These are phyloP conservation scores for Zangia roseola DNA, from an alignment of 768 basidiomycete genomes.

Conservation along the genomic window DNA sequence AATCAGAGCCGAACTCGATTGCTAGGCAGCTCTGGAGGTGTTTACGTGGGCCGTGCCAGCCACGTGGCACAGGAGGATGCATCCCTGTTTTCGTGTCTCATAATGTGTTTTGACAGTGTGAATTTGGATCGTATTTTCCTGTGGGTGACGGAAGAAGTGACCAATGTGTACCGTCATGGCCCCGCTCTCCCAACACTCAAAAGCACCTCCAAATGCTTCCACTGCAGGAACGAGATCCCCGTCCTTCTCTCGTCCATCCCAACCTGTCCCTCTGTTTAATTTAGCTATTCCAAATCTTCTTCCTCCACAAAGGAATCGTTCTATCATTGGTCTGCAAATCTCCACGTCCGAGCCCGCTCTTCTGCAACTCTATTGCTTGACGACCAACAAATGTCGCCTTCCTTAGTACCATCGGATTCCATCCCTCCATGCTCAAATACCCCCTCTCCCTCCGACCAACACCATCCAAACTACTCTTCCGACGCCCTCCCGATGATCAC, in stretches of 20 bases:
- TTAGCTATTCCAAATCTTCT: constrained; percentile 23
- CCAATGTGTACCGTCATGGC: constrained; percentile 23
- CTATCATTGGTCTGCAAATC: constrained; percentile 33
- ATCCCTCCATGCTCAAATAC: constrained; percentile 28
- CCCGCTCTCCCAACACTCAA: constrained; percentile 20
- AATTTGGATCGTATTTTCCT: constrained; percentile 26
- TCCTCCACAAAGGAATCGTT: constrained; percentile 11
- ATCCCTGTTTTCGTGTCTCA: constrained; percentile 10
- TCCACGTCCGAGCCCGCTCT: constrained; percentile 9
- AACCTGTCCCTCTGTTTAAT: constrained; percentile 12
- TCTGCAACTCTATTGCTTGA: constrained; percentile 29
- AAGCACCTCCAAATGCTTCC: constrained; percentile 3
- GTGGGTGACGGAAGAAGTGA: constrained; percentile 28
- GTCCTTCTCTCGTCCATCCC: constrained; percentile 14
- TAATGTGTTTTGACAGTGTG: constrained; percentile 30
- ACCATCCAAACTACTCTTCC: neutral
- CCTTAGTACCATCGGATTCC: constrained; percentile 14
- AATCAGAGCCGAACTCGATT: neutral
- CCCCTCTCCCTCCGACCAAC: neutral
- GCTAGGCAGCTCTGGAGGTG: no score
- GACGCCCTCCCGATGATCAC: constrained; percentile 20
- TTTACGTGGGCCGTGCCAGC: neutral
- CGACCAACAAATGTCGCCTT: constrained; percentile 35
- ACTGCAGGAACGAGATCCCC: constrained; percentile 12
- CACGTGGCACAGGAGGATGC: constrained; percentile 27